Evolutionary conservation across 202 grass and related monocot species (phyloP).

Genomic region (Carex arenaria): DNA sequence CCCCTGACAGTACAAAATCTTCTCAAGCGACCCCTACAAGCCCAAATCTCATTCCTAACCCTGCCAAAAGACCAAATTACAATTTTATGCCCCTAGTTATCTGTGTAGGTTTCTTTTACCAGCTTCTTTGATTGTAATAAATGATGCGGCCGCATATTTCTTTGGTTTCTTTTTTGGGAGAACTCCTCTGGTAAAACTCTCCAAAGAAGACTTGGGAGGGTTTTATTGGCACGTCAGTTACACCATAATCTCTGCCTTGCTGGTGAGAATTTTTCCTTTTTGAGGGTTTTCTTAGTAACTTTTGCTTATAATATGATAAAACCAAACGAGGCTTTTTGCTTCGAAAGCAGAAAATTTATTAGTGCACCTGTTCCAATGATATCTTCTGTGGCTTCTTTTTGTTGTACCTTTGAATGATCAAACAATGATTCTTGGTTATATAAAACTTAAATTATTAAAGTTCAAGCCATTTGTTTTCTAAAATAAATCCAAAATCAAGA

Average conservation of each 20-base stretch:
- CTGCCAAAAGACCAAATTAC: too few relatives aligned
- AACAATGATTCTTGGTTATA: neutral
- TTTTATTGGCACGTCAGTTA: conserved; percentile 96
- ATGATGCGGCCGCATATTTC: conserved; percentile 93
- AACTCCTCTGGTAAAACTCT: conserved; percentile 90
- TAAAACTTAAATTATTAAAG: neutral
- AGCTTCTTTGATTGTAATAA: conserved; percentile 96
- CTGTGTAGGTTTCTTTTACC: conserved; percentile 85
- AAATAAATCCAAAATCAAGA: neutral
- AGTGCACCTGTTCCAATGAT: too few relatives aligned
- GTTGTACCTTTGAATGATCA: neutral
- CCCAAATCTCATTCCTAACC: too few relatives aligned
- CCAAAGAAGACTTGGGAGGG: conserved; percentile 99
- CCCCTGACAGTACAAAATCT: too few relatives aligned
- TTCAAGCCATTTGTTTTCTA: neutral
- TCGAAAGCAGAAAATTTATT: neutral
- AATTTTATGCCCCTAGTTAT: too few relatives aligned
- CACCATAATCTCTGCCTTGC: conserved; percentile 89
- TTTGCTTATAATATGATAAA: neutral
- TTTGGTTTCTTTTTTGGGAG: conserved; percentile 98
- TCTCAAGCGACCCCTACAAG: too few relatives aligned
- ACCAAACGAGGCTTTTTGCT: neutral
- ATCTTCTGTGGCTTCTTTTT: neutral
- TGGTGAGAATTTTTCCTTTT: conserved; percentile 41
- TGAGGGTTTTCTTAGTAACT: neutral